phyloP scores from a whole-genome alignment of 2,329 filamentous ascomycete genomes.

The Alternaria triticimaculans region DNA sequence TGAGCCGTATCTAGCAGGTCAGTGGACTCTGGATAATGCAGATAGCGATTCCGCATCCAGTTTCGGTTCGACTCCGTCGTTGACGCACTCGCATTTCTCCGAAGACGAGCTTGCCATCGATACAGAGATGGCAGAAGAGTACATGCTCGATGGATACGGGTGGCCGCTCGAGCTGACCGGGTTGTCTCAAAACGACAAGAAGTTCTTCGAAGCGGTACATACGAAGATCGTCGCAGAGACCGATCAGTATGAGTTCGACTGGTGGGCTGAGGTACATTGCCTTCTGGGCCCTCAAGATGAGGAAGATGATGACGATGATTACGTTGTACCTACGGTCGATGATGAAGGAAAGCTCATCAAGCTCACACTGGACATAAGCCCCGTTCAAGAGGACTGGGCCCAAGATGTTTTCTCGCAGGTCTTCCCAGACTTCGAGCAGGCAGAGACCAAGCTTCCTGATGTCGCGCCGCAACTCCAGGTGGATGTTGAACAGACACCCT shows the following conservation, averaged over 20 bases:
- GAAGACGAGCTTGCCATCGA: neutral
- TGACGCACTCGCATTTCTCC: neutral
- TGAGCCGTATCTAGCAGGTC: no score
- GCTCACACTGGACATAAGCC: neutral
- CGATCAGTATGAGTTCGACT: neutral
- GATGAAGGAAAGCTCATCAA: neutral
- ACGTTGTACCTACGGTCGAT: neutral
- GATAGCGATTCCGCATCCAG: neutral
- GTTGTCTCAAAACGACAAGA: neutral
- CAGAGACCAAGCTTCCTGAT: neutral
- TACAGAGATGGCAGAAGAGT: neutral
- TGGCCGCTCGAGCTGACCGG: accelerated
- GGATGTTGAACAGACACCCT: neutral
- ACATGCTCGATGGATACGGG: neutral
- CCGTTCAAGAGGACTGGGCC: neutral
- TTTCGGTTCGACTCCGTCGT: neutral
- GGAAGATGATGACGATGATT: neutral
- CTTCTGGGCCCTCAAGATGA: neutral
- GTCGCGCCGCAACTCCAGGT: neutral
- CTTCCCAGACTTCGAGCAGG: neutral
- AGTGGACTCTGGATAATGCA: no score
- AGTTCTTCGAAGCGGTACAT: neutral
- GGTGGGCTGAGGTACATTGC: neutral
- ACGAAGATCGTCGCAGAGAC: neutral
- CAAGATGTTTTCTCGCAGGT: accelerated